Evolutionary conservation across 257 asterid species (phyloP).

Genomic region (Lycium ferocissimum): DNA sequence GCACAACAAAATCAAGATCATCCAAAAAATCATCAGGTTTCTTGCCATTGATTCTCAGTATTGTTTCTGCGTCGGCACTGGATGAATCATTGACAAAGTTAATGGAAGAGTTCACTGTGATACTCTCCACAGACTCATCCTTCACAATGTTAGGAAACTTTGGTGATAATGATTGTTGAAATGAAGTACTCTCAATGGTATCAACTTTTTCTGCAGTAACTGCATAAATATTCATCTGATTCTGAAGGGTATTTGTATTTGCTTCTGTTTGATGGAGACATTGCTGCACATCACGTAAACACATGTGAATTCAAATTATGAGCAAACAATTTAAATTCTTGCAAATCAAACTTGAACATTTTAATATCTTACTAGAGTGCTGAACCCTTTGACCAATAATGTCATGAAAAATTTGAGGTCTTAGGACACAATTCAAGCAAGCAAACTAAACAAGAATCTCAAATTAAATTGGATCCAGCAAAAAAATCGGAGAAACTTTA

Average conservation of each 20-base stretch:
- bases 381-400: neutral
- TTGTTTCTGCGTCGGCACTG: slow-evolving; percentile 35
- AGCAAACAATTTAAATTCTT: slow-evolving; percentile 25
- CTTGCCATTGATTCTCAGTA: slow-evolving; percentile 43
- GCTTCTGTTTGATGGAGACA: slow-evolving; percentile 31
- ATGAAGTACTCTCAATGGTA: slow-evolving; percentile 35
- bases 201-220: slow-evolving; percentile 35
- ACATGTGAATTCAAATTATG: slow-evolving; percentile 17
- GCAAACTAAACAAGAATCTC: neutral
- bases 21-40: slow-evolving; percentile 44
- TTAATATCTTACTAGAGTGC: neutral
- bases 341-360: neutral
- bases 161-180: slow-evolving; percentile 16
- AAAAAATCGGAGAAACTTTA: slow-evolving; percentile 34
- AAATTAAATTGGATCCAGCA: slow-evolving; percentile 6
- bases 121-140: slow-evolving; percentile 42
- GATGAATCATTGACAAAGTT: slow-evolving; percentile 28
- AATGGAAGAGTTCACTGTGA: slow-evolving; percentile 36
- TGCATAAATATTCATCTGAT: slow-evolving; percentile 30
- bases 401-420: slow-evolving; percentile 11
- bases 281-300: slow-evolving; percentile 41
- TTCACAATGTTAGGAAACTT: slow-evolving; percentile 37
- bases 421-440: neutral
- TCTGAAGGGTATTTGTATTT: slow-evolving; percentile 25
- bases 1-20: slow-evolving; percentile 65